Evolutionary conservation across 2,329 filamentous ascomycete genomes (phyloP).

Genomic region (Colletotrichum caudatum): DNA sequence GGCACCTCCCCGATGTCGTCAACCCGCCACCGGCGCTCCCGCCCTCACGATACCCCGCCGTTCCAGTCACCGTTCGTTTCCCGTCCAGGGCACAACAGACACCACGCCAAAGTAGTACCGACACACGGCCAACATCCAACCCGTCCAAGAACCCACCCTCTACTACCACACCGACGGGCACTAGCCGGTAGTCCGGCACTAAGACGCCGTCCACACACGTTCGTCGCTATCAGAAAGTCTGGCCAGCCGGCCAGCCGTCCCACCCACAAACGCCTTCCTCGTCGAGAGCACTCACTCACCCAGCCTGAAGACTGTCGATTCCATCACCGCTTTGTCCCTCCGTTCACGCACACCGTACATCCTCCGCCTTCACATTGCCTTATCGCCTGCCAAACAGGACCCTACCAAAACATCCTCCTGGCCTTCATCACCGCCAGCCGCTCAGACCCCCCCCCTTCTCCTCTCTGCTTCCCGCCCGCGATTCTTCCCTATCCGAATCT

Average conservation of each 20-base stretch:
- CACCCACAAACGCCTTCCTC: not conserved
- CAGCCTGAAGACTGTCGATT: not conserved
- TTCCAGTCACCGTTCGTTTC: not conserved
- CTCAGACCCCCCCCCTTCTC: conserved; percentile 26
- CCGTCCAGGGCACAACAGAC: not conserved
- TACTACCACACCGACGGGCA: conserved; percentile 10
- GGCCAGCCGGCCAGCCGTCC: conserved; percentile 1
- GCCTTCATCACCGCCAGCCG: conserved; percentile 28
- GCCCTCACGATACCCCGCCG: not conserved
- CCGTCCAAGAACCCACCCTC: not conserved
- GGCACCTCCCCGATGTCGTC: not conserved
- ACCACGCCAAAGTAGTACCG: not conserved
- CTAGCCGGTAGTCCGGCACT: not conserved
- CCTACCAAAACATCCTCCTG: not conserved
- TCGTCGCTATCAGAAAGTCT: not conserved
- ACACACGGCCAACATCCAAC: not conserved
- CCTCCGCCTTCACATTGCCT: not conserved
- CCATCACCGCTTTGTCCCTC: not conserved
- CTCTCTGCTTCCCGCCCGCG: conserved; percentile 9
- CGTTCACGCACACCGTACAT: not conserved
- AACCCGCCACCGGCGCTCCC: not conserved
- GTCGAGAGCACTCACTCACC: no score
- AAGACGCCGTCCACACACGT: not conserved
- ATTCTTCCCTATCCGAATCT: conserved; percentile 12
- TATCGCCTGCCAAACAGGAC: not conserved